phyloP scores from a whole-genome alignment of 305 asterid species.

The Solanum hybrid region DNA sequence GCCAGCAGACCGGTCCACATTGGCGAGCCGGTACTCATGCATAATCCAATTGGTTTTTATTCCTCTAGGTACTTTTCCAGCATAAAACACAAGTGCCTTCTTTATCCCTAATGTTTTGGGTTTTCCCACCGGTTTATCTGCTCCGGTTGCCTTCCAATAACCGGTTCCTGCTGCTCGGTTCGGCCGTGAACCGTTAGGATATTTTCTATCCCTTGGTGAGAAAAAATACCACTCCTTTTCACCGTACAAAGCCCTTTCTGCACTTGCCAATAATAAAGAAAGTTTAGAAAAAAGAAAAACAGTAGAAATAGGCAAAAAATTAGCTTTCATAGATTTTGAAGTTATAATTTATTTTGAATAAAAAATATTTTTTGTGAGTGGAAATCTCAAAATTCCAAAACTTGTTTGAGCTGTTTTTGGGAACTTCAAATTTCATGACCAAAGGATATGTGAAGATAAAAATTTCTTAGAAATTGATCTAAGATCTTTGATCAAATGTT shows the following conservation, averaged over 20 bases:
- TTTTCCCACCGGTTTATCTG: slow-evolving; percentile 43
- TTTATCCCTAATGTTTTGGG: slow-evolving; percentile 35
- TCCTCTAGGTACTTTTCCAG: slow-evolving; percentile 48
- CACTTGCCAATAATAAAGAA: neutral
- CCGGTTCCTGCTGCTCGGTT: slow-evolving; percentile 43
- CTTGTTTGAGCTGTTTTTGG: neutral
- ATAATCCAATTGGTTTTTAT: slow-evolving; percentile 48
- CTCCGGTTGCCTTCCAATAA: slow-evolving; percentile 55
- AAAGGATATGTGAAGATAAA: neutral
- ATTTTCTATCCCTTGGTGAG: slow-evolving; percentile 43
- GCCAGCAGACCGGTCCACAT: slow-evolving; percentile 43
- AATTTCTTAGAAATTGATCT: neutral
- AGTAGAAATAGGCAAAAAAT: neutral
- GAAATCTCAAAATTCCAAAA: neutral
- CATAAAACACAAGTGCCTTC: slow-evolving; percentile 42
- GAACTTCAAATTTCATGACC: neutral
- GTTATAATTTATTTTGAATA: no score
- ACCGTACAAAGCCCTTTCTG: slow-evolving; percentile 71
- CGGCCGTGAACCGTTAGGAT: slow-evolving; percentile 47
- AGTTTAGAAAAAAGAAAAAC: neutral
- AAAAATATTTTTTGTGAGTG: neutral
- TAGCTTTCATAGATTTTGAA: neutral
- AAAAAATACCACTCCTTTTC: slow-evolving; percentile 67
- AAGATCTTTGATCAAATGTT: neutral
- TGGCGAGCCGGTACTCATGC: slow-evolving; percentile 47